Evolutionary conservation across 306 rosid genomes (phyloP), one percentile per base, ranked within the genome.

Genomic region (Macrotyloma uniflorum): DNA sequence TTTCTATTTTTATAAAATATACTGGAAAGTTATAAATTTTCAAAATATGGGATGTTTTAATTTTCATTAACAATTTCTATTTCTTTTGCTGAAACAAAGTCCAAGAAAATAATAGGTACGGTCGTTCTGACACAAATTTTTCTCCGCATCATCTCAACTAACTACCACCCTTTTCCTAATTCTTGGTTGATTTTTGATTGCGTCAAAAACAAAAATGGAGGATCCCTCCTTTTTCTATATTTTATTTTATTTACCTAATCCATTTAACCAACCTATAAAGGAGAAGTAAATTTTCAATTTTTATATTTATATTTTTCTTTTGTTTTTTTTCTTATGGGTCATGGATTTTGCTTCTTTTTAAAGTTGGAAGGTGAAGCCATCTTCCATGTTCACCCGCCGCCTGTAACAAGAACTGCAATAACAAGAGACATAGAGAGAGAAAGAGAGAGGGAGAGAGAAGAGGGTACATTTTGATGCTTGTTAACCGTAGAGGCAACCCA

Each of bases 321-420:
- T 38, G 24, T 23, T n/a, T 23, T 76, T 40, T 30, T 35, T 70
- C 23, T 1, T n/a, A n/a, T 8, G 68, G 35, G 67, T 11, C 11
- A 78, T 77, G 84, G 66, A 74, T 80, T 86, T 86, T 86, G 87
- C 86, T 84, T 78, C 80, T 67, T 77, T 85, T 83, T 83, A 77
- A 81, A 86, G 87, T 81, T 78, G 82, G 74, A 73, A 54, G 87
- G 77, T 32, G 71, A 55, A 77, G 76, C 83, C 57, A 59, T 51
- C 75, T 69, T 73, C 80, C 79, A 28, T 74, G 68, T 70, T 86
- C 84, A 78, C 84, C 84, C 65, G 90, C 90, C 90, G 90, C 90
- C 90, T 86, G 87, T 26, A 83, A 83, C 77, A 77, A 82, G 67
- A 70, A 68, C 32, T 16, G 43, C 30, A 15, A 40, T 67, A 20